Percentiles rank a stretch among this genome's conserved stretches.
phyloP scores from a whole-genome alignment of 768 basidiomycete species.

The Auricularia sp. region DNA sequence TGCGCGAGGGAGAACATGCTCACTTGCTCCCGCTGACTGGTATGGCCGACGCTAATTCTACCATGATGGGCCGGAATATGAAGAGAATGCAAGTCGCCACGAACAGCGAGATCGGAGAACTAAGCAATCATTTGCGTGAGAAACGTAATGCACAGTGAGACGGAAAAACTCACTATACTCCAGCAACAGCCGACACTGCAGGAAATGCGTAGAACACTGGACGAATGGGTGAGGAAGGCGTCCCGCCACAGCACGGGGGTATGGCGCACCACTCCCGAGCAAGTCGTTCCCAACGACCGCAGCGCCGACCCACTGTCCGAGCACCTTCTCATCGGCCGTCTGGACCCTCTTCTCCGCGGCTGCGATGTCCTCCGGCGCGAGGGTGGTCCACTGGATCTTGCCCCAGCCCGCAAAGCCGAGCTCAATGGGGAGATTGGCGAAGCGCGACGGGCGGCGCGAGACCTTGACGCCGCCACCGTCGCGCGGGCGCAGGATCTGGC shows the following conservation, averaged over 20 bases:
- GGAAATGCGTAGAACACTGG: slow-evolving; percentile 58
- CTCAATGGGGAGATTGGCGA: slow-evolving; percentile 48
- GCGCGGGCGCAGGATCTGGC: slow-evolving; percentile 41
- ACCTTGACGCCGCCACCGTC: slow-evolving; percentile 33
- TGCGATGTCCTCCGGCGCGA: slow-evolving; percentile 33
- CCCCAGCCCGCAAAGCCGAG: slow-evolving; percentile 71
- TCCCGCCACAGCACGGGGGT: not conserved
- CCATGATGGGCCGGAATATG: slow-evolving; percentile 67
- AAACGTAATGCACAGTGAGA: not conserved
- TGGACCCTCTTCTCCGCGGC: slow-evolving; percentile 23
- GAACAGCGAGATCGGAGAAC: slow-evolving; percentile 60
- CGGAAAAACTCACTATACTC: slow-evolving; percentile 43
- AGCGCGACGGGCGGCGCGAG: slow-evolving; percentile 42
- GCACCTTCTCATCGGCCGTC: slow-evolving; percentile 25
- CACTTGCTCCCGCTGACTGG: slow-evolving; percentile 63
- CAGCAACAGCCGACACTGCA: slow-evolving; percentile 46
- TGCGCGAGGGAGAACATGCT: slow-evolving; percentile 30
- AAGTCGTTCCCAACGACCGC: slow-evolving; percentile 60
- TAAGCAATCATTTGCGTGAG: slow-evolving; percentile 14
- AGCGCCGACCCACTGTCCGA: slow-evolving; percentile 57
- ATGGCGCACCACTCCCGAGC: slow-evolving; percentile 33
- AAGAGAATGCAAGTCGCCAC: slow-evolving; percentile 52
- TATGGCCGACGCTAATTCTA: slow-evolving; percentile 58
- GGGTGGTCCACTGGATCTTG: slow-evolving; percentile 34
- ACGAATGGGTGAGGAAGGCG: not conserved